Evolutionary conservation across 106 monocot genomes (phyloP), one percentile per base, ranked within the genome.

Genomic region (Dendrobium huoshanense): DNA sequence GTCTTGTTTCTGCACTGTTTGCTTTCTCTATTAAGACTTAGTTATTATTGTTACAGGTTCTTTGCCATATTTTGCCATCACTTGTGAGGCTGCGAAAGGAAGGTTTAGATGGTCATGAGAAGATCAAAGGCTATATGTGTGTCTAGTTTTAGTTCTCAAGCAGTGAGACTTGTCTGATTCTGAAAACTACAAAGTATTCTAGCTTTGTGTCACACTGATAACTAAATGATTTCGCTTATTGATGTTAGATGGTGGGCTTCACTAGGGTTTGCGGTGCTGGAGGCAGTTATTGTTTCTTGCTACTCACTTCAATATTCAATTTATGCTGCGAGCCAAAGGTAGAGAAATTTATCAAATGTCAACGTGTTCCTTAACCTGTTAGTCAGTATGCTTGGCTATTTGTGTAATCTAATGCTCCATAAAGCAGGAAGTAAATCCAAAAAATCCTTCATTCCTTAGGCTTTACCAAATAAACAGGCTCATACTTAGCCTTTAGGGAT

Each of bases 71-170:
- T 81, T 56, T 99, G 84, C 99, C 99, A 75, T 95, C 99, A 22
- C 83, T 95, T 19, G 88, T 93, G 79, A 95, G 91, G 91, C 80
- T 99, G 77, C 86, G 99, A 72, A 99, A 95, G 81, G 99, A 95
- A 87, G 99, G 99, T 74, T 88, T 99, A 88, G 99, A 99, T 91
- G 93, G 91, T 33, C 99, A 99, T 77, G 99, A 99, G 86, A 99
- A 99, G 93, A 95, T 99, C 73, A 99, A 99, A 89, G 87, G 93
- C 80, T 95, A 99, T 86, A 95, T 99, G 99, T 99, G 90, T 88
- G 98, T 93, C 75, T 88, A 88, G 75, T 91, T 90, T 86, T 87
- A 81, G 80, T 82, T 91, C 67, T 92, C 72, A 80, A 85, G 87
- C 85, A 82, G 87, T 93, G 89, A 91, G 84, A 90, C 80, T 79